Base-by-base conservation (phyloP, 2,329 filamentous ascomycete genomes). In the Ceratocystis smalleyi region DNA sequence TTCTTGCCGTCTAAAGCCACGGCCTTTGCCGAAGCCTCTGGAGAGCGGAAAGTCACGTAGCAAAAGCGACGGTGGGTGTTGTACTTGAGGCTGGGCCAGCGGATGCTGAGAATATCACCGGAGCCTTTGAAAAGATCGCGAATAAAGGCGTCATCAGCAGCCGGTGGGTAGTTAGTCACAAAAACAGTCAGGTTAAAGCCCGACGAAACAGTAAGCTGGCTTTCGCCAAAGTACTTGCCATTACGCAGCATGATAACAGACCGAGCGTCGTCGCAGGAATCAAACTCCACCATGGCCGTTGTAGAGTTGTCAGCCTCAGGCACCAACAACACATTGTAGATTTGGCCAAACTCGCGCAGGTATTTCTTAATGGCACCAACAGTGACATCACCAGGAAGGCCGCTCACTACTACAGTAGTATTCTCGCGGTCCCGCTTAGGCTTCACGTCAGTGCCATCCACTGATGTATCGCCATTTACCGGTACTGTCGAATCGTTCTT, bases 21-120 rank as follows among this genome's bases (percentile, higher is more conserved):
- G 1, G 91, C 91, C 60, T 82, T 83, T 47, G 83, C 79, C 0
- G 91, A 89, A 62, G 83, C 81, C n/a, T 80, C 79, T 2, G 81
- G 74, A 40, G 84, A 83, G 59, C 84, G 81, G 72, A 96, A 96
- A n/a, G 95, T 89, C 5, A 96, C 80, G 73, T 99, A 99, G 77
- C 91, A 96, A 76, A 99, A 99, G 27, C 94, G 87, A 40, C 94
- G 88, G 69, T 89, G 86, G 1, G 87, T 86, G 70, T 96, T 92
- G 73, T 82, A 91, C 72, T 95, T 95, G 62, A 99, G 81, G 65
- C 90, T 96, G 1, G 94, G 94, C 75, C 94, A 94, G 24, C 94
- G 86, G 62, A 97, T 81, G 70, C 86, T 89, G 64, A 95, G 79
- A 64, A 99, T 85, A 54, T 92, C 84, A 54, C 94, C 94, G 70